phyloP scores from a whole-genome alignment of 352 stramenopile genomes.

The Detonula confervacea region DNA sequence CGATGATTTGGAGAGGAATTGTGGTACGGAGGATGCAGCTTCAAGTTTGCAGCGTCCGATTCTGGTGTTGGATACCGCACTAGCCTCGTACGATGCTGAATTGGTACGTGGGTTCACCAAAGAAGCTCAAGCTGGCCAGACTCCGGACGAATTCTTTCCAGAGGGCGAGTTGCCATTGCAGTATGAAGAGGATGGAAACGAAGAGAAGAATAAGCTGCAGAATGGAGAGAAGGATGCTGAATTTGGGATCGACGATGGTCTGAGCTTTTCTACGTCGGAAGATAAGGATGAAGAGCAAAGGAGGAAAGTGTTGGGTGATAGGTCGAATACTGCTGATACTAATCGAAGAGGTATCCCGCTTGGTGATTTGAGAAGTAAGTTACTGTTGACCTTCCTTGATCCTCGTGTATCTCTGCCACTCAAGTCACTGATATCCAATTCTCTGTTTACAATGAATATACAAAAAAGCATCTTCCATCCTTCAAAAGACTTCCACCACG shows the following conservation, averaged over 20 bases:
- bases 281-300: not conserved
- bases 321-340: slow-evolving; percentile 8
- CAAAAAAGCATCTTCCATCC: not conserved
- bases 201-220: not conserved
- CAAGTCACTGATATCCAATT: no score
- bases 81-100: not conserved
- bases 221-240: not conserved
- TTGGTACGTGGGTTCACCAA: slow-evolving; percentile 6
- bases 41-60: no score
- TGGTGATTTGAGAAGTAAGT: slow-evolving; percentile 20
- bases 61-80: not conserved
- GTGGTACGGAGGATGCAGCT: not conserved
- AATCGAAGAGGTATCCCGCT: not conserved
- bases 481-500: not conserved
- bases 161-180: not conserved
- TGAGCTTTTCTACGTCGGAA: not conserved
- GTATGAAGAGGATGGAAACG: not conserved
- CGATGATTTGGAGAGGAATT: not conserved
- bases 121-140: slow-evolving; percentile 3
- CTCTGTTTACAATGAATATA: no score
- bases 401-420: not conserved
- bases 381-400: not conserved
- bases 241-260: not conserved
- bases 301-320: slow-evolving; percentile 21
- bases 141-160: slow-evolving; percentile 21